phyloP scores from a whole-genome alignment of 345 rosid species.

The Ceriops zippeliana region DNA sequence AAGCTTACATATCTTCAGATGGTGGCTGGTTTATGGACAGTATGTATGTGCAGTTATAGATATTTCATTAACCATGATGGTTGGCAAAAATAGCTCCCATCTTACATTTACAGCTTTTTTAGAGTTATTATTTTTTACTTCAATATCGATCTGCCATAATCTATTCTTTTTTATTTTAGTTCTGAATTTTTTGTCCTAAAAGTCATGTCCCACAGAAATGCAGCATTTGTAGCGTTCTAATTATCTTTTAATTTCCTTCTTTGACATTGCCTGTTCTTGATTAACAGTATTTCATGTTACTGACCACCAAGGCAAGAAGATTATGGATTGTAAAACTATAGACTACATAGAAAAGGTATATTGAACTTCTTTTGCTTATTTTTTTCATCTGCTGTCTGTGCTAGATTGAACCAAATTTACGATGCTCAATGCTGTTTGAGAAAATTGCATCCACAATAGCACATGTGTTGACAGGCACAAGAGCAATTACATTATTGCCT shows the following conservation, averaged over 20 bases:
- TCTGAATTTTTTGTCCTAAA: background rate
- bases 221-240: background rate
- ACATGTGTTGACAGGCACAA: background rate
- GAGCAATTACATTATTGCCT: background rate
- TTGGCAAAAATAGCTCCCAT: background rate
- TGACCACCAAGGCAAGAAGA: constrained; percentile 80
- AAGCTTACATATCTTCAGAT: constrained; percentile 94
- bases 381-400: constrained; percentile 4
- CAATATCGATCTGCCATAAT: background rate
- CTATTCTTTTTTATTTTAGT: background rate
- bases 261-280: constrained; percentile 3
- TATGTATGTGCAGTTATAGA: constrained; percentile 21
- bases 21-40: constrained; percentile 99
- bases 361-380: background rate
- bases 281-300: constrained; percentile 75
- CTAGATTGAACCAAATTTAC: background rate
- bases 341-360: constrained; percentile 77
- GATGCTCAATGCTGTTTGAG: background rate
- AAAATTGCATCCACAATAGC: background rate
- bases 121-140: background rate
- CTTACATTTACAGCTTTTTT: background rate
- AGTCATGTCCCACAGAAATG: background rate
- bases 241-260: background rate
- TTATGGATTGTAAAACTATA: constrained; percentile 66
- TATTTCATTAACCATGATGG: background rate